Percentiles rank a stretch among this genome's conserved stretches.
Conservation (phyloP, 148 eudicot genomes). For the Rhododendron simsii region DNA sequence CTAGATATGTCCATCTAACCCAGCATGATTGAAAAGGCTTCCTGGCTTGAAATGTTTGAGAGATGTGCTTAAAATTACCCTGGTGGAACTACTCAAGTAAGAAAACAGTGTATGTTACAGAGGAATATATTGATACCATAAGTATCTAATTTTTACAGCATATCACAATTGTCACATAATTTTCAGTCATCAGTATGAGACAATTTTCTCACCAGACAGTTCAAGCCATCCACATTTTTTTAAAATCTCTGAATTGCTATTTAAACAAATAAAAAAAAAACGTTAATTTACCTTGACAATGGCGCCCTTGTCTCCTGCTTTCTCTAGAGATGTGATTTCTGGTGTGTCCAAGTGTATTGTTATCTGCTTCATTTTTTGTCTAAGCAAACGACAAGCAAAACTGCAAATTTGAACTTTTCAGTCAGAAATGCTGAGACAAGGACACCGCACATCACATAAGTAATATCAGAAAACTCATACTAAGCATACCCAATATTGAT, state of each 20-base stretch:
- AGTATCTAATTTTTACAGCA: not conserved
- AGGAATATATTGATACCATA: not conserved
- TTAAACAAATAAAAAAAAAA: not conserved
- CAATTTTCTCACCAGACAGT: not conserved
- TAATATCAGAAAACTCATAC: not conserved
- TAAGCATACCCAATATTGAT: slow-evolving; percentile 86
- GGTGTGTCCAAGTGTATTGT: not conserved
- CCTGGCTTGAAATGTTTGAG: not conserved
- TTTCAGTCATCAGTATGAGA: not conserved
- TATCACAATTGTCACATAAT: not conserved
- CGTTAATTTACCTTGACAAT: slow-evolving; percentile 37
- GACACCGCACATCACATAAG: not conserved
- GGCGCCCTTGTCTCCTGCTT: not conserved
- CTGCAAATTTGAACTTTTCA: not conserved
- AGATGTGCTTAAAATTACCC: not conserved
- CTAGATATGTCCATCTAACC: not conserved
- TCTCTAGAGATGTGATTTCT: not conserved
- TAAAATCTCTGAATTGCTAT: not conserved
- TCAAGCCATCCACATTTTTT: not conserved
- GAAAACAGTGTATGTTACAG: not conserved
- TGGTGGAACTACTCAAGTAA: not conserved
- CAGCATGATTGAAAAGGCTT: not conserved
- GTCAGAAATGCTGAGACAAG: slow-evolving; percentile 18
- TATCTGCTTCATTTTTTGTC: slow-evolving; percentile 2
- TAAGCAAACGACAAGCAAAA: not conserved